Evolutionary conservation across 108 stramenopile species (phyloP).

Genomic region (Tribonema minus): DNA sequence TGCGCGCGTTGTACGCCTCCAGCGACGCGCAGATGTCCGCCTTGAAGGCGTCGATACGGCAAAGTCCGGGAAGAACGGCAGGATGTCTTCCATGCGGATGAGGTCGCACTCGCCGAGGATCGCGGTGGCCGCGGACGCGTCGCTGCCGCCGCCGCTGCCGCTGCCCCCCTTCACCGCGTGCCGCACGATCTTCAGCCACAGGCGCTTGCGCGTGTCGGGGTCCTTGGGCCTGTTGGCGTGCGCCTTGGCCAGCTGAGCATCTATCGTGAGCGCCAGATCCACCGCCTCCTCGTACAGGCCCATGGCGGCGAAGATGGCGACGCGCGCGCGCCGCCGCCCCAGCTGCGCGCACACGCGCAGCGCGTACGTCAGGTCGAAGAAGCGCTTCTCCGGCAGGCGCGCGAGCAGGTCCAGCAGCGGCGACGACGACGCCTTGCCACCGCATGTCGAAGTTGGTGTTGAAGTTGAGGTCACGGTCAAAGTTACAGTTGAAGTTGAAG

Average conservation of each 20-base stretch:
- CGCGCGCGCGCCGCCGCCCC: conserved; percentile 13
- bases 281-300: conserved; percentile 44
- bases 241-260: conserved; percentile 40
- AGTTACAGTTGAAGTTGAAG: too few relatives aligned
- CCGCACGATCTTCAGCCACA: conserved; percentile 57
- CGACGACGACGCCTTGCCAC: too few relatives aligned
- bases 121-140: neutral
- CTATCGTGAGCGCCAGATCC: conserved; percentile 34
- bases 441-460: too few relatives aligned
- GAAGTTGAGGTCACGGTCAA: too few relatives aligned
- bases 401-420: conserved; percentile 15
- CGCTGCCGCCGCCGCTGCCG: too few relatives aligned
- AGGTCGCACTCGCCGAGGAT: conserved; percentile 22
- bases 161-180: too few relatives aligned
- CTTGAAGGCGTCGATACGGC: conserved; percentile 57
- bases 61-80: conserved; percentile 53
- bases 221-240: conserved; percentile 35
- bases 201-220: conserved; percentile 25
- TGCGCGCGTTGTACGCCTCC: conserved; percentile 32
- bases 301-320: conserved; percentile 31
- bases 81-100: conserved; percentile 44
- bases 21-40: conserved; percentile 50
- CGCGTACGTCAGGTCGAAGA: conserved; percentile 34
- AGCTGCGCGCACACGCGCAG: conserved; percentile 32
- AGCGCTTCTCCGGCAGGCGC: conserved; percentile 3